A percentile compares a stretch with the other conserved stretches of the same genome.
Conservation (phyloP, 371 early-diverging fungal species). For the Batkoa obscura region DNA sequence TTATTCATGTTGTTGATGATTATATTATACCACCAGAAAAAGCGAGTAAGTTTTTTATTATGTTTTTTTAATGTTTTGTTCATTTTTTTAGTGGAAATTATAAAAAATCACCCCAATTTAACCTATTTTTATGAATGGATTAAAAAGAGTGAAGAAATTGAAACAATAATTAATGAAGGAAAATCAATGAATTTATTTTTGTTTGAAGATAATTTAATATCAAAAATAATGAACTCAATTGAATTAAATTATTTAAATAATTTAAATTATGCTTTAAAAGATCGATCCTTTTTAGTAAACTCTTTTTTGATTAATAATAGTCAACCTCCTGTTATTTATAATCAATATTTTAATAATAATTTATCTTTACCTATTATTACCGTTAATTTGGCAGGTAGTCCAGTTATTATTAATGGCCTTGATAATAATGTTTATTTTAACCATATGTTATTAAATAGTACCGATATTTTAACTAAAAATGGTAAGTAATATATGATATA, state of each 20-base stretch:
- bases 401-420: not conserved
- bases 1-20: not conserved
- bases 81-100: not conserved
- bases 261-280: too few species aligned
- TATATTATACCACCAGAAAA: not conserved
- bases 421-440: not conserved
- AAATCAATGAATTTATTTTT: too few species aligned
- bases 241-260: too few species aligned
- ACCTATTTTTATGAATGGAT: not conserved
- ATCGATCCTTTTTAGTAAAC: not conserved
- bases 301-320: too few species aligned
- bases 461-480: not conserved
- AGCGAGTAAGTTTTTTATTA: not conserved
- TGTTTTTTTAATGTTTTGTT: not conserved
- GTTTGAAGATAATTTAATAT: too few species aligned
- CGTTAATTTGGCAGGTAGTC: not conserved
- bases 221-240: too few species aligned
- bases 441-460: not conserved
- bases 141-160: not conserved
- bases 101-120: not conserved
- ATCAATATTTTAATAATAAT: too few species aligned
- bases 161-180: not conserved
- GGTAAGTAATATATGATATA: not conserved
- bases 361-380: not conserved
- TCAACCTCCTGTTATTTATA: not conserved